Base-by-base conservation (phyloP, 75 land plant species). In the Picea sitchensis region DNA sequence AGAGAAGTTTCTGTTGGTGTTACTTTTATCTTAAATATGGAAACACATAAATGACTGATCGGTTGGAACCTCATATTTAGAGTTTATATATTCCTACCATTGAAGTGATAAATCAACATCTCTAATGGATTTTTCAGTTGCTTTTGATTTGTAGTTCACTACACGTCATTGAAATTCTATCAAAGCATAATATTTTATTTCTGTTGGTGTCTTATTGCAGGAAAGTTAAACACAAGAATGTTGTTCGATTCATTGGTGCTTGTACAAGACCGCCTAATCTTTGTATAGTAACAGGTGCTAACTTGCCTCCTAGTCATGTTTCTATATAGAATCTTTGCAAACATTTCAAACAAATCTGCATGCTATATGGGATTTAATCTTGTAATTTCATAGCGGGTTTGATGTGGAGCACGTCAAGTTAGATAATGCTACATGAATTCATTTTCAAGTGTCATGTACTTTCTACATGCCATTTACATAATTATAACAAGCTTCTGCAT, bases 241-340 rank as follows among this genome's bases (percentile, higher is more conserved):
- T 96, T 81, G 98, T 96, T 75, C 98, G 91, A 61, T 96, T 96
- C 77, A 88, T 96, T 71, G 99, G 99, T 79, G 99, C 95, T n/a
- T 92, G 95, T 77, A 92, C 99, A 78, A 91, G 87, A 64, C 85
- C 86, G n/a, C 95, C 95, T 56, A 78, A 92, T 65, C 82, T 88
- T 15, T 94, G 89, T 76, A 94, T 96, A 57, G 86, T 96, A 34
- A 96, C 99, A 82, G 99, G 99, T 96, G 79, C 4, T 21, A 56
- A 41, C 41, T 54, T 73, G 3, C 26, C 13, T 56, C 17, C 14
- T 38, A 54, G 3, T 23, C 20, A 14, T 62, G 59, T 54, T 23
- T 56, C 26, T 57, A 56, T 23, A 56, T 47, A 54, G 56, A 51
- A 51, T 51, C 56, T 51, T 51, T 51, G 56, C 56, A 51, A 41